phyloP scores from a whole-genome alignment of 2,329 filamentous ascomycete species.

The Phyllosticta paracitricarpa region DNA sequence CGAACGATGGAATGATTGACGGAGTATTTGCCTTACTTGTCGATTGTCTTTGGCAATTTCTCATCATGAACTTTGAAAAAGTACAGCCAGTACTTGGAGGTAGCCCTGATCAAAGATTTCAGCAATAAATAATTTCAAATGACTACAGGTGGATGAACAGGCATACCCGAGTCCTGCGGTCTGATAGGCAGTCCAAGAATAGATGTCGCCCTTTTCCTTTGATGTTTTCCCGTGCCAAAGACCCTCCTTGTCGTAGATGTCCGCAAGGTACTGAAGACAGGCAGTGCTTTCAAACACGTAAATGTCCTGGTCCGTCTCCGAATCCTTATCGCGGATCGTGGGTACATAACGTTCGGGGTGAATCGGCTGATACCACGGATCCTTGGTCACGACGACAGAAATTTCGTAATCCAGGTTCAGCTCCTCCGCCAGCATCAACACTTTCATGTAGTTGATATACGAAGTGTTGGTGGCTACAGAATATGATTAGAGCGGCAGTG shows the following conservation, averaged over 20 bases:
- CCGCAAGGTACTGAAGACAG: conserved; percentile 28
- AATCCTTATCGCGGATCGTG: conserved; percentile 23
- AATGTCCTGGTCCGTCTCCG: conserved; percentile 19
- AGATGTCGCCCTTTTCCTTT: conserved; percentile 20
- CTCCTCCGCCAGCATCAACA: conserved; percentile 28
- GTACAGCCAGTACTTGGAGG: conserved; percentile 30
- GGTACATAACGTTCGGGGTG: conserved; percentile 30
- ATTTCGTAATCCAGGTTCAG: conserved; percentile 22
- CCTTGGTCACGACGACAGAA: conserved; percentile 25
- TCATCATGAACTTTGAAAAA: conserved; percentile 13
- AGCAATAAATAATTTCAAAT: too few relatives aligned
- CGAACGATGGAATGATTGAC: neutral
- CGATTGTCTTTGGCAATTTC: conserved; percentile 14
- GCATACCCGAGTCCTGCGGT: conserved; percentile 27
- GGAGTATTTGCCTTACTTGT: conserved; percentile 13
- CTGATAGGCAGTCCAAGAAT: conserved; percentile 28
- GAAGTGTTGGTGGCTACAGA: conserved; percentile 23
- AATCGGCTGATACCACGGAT: conserved; percentile 23
- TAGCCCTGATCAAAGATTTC: conserved; percentile 10
- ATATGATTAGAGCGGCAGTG: conserved; percentile 1
- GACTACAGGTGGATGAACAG: too few relatives aligned
- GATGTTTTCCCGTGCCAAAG: conserved; percentile 22
- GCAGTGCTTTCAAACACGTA: conserved; percentile 30
- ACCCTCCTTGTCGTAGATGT: conserved; percentile 26
- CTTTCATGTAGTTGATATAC: conserved; percentile 34